phyloP scores from a whole-genome alignment of 75 land plant species.

The Pseudotsuga menziesii region DNA sequence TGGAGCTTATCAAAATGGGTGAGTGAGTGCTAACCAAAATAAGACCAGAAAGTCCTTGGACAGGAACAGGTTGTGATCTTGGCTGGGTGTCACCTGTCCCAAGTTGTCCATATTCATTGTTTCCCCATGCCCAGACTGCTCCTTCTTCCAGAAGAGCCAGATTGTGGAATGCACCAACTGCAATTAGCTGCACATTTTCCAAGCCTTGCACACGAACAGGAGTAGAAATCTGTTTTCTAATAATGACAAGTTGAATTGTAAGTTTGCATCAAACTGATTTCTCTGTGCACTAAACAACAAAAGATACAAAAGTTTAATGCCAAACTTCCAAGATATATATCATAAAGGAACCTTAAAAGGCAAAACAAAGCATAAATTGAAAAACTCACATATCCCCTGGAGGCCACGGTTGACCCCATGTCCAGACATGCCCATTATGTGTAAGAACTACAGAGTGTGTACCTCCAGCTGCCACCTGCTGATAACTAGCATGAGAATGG shows the following conservation, averaged over 20 bases:
- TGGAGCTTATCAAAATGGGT: background rate
- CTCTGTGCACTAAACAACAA: background rate
- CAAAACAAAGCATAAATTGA: background rate
- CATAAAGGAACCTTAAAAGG: background rate
- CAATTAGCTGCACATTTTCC: conserved; percentile 70
- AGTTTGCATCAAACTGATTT: background rate
- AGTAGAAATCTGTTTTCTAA: conserved; percentile 79
- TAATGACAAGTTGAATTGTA: background rate
- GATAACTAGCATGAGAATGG: background rate
- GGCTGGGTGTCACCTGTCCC: conserved; percentile 98
- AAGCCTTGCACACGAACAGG: conserved; percentile 93
- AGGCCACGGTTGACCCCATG: conserved; percentile 99
- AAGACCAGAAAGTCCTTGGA: conserved; percentile 71
- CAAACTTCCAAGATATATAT: background rate
- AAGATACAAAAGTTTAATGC: background rate
- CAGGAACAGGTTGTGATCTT: conserved; percentile 82
- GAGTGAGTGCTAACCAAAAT: conserved; percentile 51
- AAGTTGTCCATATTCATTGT: conserved; percentile 96
- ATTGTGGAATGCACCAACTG: conserved; percentile 97
- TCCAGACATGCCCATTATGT: conserved; percentile 91
- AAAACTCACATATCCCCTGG: conserved; percentile 88
- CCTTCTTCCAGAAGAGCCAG: conserved; percentile 76
- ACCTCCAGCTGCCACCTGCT: conserved; percentile 95
- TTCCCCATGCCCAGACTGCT: conserved; percentile 94
- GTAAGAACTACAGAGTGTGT: conserved; percentile 96